Percentiles rank a stretch among this genome's conserved stretches.
Evolutionary conservation across 1,139 yeast genomes (phyloP).

Genomic region (Candida sp.): DNA sequence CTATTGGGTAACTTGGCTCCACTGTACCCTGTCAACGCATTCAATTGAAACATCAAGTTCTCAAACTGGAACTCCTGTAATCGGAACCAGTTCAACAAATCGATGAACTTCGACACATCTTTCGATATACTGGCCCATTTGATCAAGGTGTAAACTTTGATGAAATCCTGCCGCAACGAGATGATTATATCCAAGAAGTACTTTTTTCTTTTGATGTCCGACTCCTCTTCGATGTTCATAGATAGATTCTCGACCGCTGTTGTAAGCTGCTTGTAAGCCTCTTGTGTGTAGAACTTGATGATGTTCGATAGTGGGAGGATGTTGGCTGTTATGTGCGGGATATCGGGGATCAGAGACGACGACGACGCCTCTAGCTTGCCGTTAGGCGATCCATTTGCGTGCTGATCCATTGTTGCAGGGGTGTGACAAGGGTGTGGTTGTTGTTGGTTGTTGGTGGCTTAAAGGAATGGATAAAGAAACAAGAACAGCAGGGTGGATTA

Average conservation of each 20-base stretch:
- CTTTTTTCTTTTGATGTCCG: slow-evolving; percentile 68
- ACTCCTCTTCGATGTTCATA: slow-evolving; percentile 36
- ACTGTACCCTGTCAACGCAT: slow-evolving; percentile 64
- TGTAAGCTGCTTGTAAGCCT: slow-evolving; percentile 66
- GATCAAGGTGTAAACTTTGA: slow-evolving; percentile 80
- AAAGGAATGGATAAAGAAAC: slow-evolving; percentile 1
- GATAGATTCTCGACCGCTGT: slow-evolving; percentile 65
- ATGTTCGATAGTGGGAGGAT: slow-evolving; percentile 66
- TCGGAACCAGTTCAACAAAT: slow-evolving; percentile 84
- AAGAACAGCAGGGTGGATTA: background rate
- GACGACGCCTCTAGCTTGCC: slow-evolving; percentile 1
- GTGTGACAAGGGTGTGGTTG: background rate
- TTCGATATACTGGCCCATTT: slow-evolving; percentile 84
- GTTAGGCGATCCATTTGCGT: slow-evolving; percentile 2
- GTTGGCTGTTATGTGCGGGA: slow-evolving; percentile 80
- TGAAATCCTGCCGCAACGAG: slow-evolving; percentile 76
- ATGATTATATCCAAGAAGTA: slow-evolving; percentile 71
- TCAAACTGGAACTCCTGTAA: slow-evolving; percentile 76
- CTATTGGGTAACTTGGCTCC: slow-evolving; percentile 93
- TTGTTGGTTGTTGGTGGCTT: background rate
- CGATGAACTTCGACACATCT: slow-evolving; percentile 77
- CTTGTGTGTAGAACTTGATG: slow-evolving; percentile 62
- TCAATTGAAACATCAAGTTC: slow-evolving; percentile 53
- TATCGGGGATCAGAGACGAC: slow-evolving; percentile 36
- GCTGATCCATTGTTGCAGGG: background rate